Percentiles rank a stretch among this genome's conserved stretches.
These are phyloP conservation scores for Epipyxis sp. DNA, from an alignment of 108 stramenopile genomes.

Conservation along the genomic window DNA sequence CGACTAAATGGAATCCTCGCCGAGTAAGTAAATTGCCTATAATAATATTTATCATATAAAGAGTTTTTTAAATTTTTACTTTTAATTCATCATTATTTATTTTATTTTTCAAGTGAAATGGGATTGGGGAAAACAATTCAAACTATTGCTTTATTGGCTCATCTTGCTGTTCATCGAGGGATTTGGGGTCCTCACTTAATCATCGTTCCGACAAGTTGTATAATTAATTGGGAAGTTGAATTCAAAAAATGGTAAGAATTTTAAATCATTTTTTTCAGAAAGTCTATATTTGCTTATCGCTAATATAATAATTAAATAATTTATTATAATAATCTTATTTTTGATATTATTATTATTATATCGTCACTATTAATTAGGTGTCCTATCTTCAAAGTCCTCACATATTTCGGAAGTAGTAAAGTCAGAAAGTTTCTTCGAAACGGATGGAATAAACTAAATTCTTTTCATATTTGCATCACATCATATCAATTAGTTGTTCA, in stretches of 20 bases:
- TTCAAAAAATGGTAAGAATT: conserved; percentile 89
- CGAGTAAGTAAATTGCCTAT: too few species aligned
- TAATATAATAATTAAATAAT: too few species aligned
- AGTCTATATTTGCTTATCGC: too few species aligned
- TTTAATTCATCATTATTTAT: too few species aligned
- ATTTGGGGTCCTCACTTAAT: conserved; percentile 98
- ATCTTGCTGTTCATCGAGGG: conserved; percentile 44
- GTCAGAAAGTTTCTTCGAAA: conserved; percentile 76
- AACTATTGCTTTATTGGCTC: conserved; percentile 64
- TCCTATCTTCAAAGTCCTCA: conserved; percentile 73
- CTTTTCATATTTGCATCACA: conserved; percentile 88
- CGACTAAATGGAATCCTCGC: conserved; percentile 97
- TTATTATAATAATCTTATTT: too few species aligned
- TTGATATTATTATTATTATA: too few species aligned
- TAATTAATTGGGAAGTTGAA: conserved; percentile 98
- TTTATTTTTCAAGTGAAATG: too few species aligned
- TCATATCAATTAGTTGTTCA: conserved; percentile 94
- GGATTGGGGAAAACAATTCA: conserved; percentile 91
- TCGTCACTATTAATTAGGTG: too few species aligned
- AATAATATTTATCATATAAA: too few species aligned
- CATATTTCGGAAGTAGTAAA: conserved; percentile 92
- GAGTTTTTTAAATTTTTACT: too few species aligned
- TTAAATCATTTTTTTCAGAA: too few species aligned
- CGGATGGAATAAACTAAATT: conserved; percentile 85
- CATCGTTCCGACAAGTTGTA: conserved; percentile 89